Percentiles rank a stretch among this genome's conserved stretches.
Conservation (phyloP, 1,284 basidiomycete species). For the Sanguinoderma infundibulare region DNA sequence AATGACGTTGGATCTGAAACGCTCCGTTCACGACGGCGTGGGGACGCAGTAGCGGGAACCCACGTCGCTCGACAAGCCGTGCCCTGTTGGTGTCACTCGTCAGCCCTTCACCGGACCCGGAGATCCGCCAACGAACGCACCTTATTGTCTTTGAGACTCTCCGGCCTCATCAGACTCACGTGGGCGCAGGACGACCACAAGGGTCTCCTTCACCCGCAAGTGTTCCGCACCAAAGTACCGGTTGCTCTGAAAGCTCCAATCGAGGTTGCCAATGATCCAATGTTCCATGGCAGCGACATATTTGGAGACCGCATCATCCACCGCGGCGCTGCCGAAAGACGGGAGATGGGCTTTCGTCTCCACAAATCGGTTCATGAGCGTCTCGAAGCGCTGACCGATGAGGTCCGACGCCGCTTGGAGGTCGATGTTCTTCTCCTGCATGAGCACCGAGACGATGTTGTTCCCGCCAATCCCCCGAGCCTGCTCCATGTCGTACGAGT, state of each 20-base stretch:
- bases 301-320: slow-evolving; percentile 37
- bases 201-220: slow-evolving; percentile 30
- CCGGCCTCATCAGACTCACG: slow-evolving; percentile 1
- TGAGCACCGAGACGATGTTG: slow-evolving; percentile 47
- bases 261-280: slow-evolving; percentile 43
- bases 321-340: slow-evolving; percentile 33
- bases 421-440: slow-evolving; percentile 38
- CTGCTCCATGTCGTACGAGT: slow-evolving; percentile 49
- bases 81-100: neutral
- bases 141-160: neutral
- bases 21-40: slow-evolving; percentile 8
- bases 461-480: slow-evolving; percentile 41
- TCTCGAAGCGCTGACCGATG: slow-evolving; percentile 37
- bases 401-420: slow-evolving; percentile 43
- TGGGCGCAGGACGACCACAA: slow-evolving; percentile 25
- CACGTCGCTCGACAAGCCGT: neutral
- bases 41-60: neutral
- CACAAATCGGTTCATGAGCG: slow-evolving; percentile 37
- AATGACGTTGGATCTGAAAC: slow-evolving; percentile 5
- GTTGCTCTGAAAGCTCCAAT: slow-evolving; percentile 46
- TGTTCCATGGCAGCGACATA: slow-evolving; percentile 41
- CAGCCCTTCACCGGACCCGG: neutral
- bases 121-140: neutral
- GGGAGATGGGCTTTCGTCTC: slow-evolving; percentile 34
- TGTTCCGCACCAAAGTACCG: slow-evolving; percentile 41